phyloP scores from a whole-genome alignment of 2,329 filamentous ascomycete species.

The Teratosphaeria pseudoeucalypti region DNA sequence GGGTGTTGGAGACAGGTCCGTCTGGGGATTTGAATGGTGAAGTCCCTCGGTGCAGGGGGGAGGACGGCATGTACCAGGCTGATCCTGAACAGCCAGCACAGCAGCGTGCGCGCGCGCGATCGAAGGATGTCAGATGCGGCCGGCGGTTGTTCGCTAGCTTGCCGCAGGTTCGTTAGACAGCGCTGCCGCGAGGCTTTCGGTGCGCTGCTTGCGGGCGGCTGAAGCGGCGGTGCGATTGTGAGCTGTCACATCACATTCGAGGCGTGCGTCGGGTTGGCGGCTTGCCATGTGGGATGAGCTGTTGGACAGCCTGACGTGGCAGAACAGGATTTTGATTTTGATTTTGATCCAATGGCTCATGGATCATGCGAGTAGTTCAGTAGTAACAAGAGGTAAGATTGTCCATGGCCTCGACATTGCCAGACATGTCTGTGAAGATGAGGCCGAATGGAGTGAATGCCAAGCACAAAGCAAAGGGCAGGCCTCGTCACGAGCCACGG shows the following conservation, averaged over 20 bases:
- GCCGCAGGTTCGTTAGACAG: neutral
- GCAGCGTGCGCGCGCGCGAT: neutral
- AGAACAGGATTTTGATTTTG: neutral
- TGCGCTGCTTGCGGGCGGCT: neutral
- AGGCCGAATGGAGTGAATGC: neutral
- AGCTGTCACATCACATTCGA: neutral
- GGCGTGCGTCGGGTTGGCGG: neutral
- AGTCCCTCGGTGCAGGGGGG: neutral
- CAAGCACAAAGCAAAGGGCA: neutral
- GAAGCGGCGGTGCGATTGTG: neutral
- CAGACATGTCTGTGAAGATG: neutral
- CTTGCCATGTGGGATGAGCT: neutral
- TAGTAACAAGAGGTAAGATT: neutral
- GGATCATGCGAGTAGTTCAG: neutral
- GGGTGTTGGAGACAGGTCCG: neutral
- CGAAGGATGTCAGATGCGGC: neutral
- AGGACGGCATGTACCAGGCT: neutral
- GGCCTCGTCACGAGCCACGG: neutral
- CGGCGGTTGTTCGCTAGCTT: neutral
- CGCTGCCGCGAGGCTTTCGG: neutral
- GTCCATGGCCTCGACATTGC: neutral
- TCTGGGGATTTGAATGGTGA: neutral
- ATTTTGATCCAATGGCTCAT: neutral
- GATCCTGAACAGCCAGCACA: neutral
- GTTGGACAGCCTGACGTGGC: neutral